A percentile compares a stretch with the other conserved stretches of the same genome.
These are phyloP conservation scores for Aspergillus cejpii DNA, from an alignment of 2,329 filamentous ascomycete species.

Conservation along the genomic window DNA sequence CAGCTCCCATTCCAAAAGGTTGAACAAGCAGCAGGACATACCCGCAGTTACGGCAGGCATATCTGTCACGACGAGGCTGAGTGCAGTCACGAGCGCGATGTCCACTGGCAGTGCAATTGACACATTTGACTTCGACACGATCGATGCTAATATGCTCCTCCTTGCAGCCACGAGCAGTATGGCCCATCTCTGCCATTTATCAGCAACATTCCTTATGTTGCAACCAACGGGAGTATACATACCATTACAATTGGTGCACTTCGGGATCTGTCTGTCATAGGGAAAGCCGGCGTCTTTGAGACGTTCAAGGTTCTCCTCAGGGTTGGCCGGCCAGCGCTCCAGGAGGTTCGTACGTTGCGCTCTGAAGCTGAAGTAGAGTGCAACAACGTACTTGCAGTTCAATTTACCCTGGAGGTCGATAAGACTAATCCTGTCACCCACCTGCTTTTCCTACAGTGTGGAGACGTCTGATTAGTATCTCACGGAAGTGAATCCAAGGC, in stretches of 20 bases:
- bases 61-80: constrained; percentile 33
- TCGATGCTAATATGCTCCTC: constrained; percentile 40
- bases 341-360: constrained; percentile 43
- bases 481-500: too few species aligned
- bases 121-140: constrained; percentile 44
- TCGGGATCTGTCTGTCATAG: constrained; percentile 45
- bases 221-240: constrained; percentile 15
- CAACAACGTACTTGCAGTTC: constrained; percentile 47
- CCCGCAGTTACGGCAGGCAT: constrained; percentile 50
- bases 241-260: constrained; percentile 48
- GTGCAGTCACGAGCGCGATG: constrained; percentile 47
- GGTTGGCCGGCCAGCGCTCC: constrained; percentile 44
- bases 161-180: constrained; percentile 43
- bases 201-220: constrained; percentile 1
- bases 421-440: constrained; percentile 42
- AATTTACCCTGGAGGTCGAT: constrained; percentile 50
- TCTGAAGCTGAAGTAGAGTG: constrained; percentile 44
- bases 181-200: constrained; percentile 41
- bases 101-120: constrained; percentile 44
- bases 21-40: constrained; percentile 17
- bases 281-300: constrained; percentile 47
- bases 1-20: constrained; percentile 7
- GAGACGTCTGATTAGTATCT: constrained; percentile 7
- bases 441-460: constrained; percentile 36
- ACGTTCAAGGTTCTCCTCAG: constrained; percentile 48